Base-by-base conservation (phyloP, 768 basidiomycete species). In the Leccinum longicurvipes region DNA sequence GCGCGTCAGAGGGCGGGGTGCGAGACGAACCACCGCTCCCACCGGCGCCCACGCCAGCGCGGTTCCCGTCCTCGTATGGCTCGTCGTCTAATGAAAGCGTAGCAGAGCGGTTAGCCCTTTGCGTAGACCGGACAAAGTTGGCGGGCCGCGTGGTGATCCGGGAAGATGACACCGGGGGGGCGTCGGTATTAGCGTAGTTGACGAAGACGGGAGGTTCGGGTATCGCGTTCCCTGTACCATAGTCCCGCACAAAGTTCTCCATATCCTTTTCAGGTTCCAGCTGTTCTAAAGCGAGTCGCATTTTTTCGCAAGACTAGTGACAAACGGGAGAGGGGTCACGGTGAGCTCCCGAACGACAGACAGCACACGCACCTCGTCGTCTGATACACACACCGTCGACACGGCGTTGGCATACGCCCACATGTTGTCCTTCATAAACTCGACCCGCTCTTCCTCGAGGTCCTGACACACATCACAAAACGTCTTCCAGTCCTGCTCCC, bases 381-480 rank as follows among this genome's bases (percentile, higher is more conserved):
- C 97, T 11, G 86, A 77, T 17, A 99, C 95, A 63, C 97, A 98
- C 14, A 95, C 90, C 11, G 89, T 91, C 14, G 95, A 97, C n/a
- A 97, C 87, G 1, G 89, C 87, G 70, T 99, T 99, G 0, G 97
- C 94, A 69, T 92, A 98, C 7, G 85, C 83, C 96, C 97, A 99
- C 72, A 97, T 80, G 62, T 91, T 91, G 68, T 95, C 92, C 74
- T 96, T 98, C 77, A 89, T 86, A 68, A 96, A 92, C 57, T 94
- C 92, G 67, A 95, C 74, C n/a, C 97, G 82, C 56, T 94, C 87
- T 63, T 98, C 94, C 66, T 99, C 97, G 49, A 97, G 74, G 74
- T 99, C 97, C 72, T 99, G 97, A 59, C 92, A 92, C 44, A 82
- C 83, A 71, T 99, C 97, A 67, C 93, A 95, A 73, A 97, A 98